Conservation (phyloP, 2,329 filamentous ascomycete genomes). For the Colletotrichum caudatum region DNA sequence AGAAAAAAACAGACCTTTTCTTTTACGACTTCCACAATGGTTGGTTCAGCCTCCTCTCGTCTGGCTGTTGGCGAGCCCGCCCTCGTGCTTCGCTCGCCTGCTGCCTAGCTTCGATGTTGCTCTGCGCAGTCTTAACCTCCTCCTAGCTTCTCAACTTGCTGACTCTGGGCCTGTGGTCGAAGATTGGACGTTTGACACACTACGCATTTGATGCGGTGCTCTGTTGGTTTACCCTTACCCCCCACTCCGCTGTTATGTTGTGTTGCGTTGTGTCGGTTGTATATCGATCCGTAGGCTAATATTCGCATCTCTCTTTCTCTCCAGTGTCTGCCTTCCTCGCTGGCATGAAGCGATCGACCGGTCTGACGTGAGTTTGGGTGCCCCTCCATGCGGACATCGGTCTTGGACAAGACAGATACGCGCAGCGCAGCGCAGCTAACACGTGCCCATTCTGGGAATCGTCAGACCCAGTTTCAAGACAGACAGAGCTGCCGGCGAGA, state of each 20-base stretch:
- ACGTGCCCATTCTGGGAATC: conserved; percentile 55
- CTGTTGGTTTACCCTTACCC: conserved; percentile 67
- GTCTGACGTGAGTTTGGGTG: conserved; percentile 87
- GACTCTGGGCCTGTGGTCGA: conserved; percentile 75
- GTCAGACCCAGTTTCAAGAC: conserved; percentile 84
- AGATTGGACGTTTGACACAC: conserved; percentile 94
- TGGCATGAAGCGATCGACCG: conserved; percentile 96
- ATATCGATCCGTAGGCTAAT: conserved; percentile 20
- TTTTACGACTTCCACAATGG: conserved; percentile 27
- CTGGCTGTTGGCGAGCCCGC: conserved; percentile 32
- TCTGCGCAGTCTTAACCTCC: conserved; percentile 57
- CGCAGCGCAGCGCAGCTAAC: conserved; percentile 55
- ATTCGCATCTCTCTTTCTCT: background rate
- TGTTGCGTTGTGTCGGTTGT: background rate
- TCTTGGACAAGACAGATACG: background rate
- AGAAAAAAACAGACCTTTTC: conserved; percentile 14
- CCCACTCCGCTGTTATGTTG: background rate
- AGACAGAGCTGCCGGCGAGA: conserved; percentile 83
- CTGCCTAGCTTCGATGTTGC: conserved; percentile 27
- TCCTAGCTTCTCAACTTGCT: conserved; percentile 73
- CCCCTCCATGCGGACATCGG: conserved; percentile 8
- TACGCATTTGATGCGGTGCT: conserved; percentile 97
- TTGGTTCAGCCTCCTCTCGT: conserved; percentile 26
- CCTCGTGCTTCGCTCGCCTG: conserved; percentile 30
- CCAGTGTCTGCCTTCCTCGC: conserved; percentile 95